Evolutionary conservation across 768 basidiomycete species (phyloP).

Genomic region (Stropharia rugosoannulata): DNA sequence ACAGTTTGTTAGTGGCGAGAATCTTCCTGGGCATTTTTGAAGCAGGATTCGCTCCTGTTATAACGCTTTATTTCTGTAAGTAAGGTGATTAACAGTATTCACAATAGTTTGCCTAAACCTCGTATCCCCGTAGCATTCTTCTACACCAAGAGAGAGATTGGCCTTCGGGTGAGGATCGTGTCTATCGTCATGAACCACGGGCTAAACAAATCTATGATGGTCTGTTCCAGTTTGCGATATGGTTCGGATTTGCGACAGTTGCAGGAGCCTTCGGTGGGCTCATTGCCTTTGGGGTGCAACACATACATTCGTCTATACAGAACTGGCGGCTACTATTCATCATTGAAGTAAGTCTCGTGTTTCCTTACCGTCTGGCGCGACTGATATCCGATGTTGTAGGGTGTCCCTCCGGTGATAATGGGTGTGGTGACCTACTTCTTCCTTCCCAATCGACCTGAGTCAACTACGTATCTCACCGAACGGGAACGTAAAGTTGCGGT

Average conservation of each 20-base stretch:
- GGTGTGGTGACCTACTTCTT: constrained; percentile 53
- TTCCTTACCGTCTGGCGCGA: not conserved
- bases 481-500: constrained; percentile 60
- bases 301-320: constrained; percentile 45
- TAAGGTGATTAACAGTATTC: constrained; percentile 1
- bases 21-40: constrained; percentile 76
- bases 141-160: constrained; percentile 75
- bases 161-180: constrained; percentile 48
- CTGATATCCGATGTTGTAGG: constrained; percentile 33
- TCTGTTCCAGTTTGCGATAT: constrained; percentile 56
- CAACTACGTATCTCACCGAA: constrained; percentile 55
- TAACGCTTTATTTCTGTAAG: constrained; percentile 78
- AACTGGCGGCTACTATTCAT: constrained; percentile 72
- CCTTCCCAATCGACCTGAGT: constrained; percentile 73
- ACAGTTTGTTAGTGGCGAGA: constrained; percentile 55
- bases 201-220: no score
- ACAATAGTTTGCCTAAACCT: not conserved
- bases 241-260: constrained; percentile 84
- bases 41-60: constrained; percentile 74
- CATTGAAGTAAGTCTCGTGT: constrained; percentile 49
- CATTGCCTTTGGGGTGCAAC: constrained; percentile 77
- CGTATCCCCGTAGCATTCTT: constrained; percentile 53
- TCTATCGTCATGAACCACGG: no score
- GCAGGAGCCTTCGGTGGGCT: constrained; percentile 87
- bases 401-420: constrained; percentile 64